Evolutionary conservation across 192 early-diverging fungal genomes (phyloP).

Genomic region (Gryganskiella cystojenkinii): DNA sequence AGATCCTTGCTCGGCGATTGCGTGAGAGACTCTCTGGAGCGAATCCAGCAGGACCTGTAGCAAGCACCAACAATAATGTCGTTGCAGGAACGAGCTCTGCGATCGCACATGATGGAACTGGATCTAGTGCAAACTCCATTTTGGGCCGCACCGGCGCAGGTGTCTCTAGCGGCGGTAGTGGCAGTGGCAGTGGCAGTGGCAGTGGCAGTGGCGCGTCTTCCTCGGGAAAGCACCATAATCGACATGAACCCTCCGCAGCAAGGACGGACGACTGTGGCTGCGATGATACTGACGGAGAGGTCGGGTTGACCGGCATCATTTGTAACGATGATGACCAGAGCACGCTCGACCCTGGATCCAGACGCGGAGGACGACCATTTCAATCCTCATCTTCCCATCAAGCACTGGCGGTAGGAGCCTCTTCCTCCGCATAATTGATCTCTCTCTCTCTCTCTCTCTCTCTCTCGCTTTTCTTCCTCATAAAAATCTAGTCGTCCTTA

Average conservation of each 20-base stretch:
- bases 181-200: conserved; percentile 9
- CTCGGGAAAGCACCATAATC: background rate
- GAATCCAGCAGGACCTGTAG: background rate
- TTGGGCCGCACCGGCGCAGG: background rate
- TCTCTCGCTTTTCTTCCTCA: no score
- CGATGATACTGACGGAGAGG: conserved; percentile 42
- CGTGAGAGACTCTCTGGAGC: conserved; percentile 19
- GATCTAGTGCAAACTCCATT: conserved; percentile 9
- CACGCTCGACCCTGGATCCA: background rate
- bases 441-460: no score
- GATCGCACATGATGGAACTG: conserved; percentile 13
- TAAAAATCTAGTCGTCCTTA: no score
- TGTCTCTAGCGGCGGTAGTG: background rate
- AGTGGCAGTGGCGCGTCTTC: background rate
- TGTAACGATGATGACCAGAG: conserved; percentile 37
- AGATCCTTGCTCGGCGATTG: conserved; percentile 30
- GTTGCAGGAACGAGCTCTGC: conserved; percentile 31
- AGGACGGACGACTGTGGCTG: conserved; percentile 10
- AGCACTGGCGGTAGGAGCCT: no score
- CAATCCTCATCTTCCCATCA: no score
- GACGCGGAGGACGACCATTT: no score
- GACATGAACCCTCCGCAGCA: background rate
- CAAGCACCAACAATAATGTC: background rate
- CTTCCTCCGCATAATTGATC: no score
- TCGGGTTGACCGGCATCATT: conserved; percentile 42